These are phyloP conservation scores for Talaromyces sp. DNA, from an alignment of 2,329 filamentous ascomycete genomes.

Conservation along the genomic window DNA sequence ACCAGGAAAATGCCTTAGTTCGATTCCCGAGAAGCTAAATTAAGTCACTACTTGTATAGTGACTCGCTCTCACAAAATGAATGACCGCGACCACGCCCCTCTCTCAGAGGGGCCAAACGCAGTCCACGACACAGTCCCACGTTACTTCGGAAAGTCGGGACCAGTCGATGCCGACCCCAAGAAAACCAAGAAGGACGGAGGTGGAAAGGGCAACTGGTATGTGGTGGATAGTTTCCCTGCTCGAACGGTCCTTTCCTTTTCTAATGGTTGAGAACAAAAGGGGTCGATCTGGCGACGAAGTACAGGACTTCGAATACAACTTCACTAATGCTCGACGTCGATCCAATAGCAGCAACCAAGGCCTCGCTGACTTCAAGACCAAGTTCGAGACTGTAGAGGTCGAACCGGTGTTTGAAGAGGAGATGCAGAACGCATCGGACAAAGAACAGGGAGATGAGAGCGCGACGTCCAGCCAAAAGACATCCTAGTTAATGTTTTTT, in stretches of 20 bases:
- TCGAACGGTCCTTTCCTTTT: background rate
- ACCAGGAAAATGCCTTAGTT: background rate
- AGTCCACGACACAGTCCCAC: slow-evolving; percentile 70
- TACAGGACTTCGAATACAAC: slow-evolving; percentile 76
- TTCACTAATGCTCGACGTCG: slow-evolving; percentile 82
- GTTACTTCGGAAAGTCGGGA: slow-evolving; percentile 88
- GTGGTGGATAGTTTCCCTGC: background rate
- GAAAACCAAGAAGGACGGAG: slow-evolving; percentile 95
- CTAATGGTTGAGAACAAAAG: slow-evolving; percentile 40
- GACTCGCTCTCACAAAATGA: slow-evolving; percentile 96
- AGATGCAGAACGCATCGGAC: slow-evolving; percentile 56
- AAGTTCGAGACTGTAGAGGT: slow-evolving; percentile 90
- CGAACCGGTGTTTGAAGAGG: slow-evolving; percentile 89
- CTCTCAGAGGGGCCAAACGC: slow-evolving; percentile 67
- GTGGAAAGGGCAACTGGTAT: slow-evolving; percentile 91
- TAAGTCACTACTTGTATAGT: slow-evolving; percentile 48
- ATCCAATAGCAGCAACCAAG: slow-evolving; percentile 79
- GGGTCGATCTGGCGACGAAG: slow-evolving; percentile 78
- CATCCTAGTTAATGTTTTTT: background rate
- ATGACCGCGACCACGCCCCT: slow-evolving; percentile 83
- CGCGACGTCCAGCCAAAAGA: background rate
- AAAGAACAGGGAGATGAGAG: background rate
- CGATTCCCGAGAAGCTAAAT: background rate
- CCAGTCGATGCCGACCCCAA: slow-evolving; percentile 76
- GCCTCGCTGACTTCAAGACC: slow-evolving; percentile 78